Evolutionary conservation across 2,329 filamentous ascomycete species (phyloP), one percentile per base, ranked within the genome.

Genomic region (Arthrobotrys iridis): DNA sequence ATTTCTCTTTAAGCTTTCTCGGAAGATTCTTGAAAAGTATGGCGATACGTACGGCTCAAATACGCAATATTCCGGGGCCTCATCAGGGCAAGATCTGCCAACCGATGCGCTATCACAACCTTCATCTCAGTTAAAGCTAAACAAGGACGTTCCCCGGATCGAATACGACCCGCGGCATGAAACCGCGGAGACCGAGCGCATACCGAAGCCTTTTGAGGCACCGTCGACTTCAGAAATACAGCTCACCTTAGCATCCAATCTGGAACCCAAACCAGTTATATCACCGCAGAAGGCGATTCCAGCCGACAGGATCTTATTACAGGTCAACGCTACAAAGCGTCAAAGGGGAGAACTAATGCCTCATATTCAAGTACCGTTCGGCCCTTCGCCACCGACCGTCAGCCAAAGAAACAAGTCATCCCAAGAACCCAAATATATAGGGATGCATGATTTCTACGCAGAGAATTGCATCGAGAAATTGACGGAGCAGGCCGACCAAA

Each of bases 291-390:
- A 35, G 15, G 10, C 37, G 15, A 22, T 55, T 7, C 50, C 50
- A 2, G 15, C 37, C 3, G 50, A 11, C 15, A 55, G 28, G 22
- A 15, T 55, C 2, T 24, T 55, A n/a, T 30, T 30, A 15, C 30
- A 18, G 6, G n/a, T 55, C 3, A 55, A 55, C 50, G 28, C 50
- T n/a, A 10, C 1, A 35, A 55, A 55, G 13, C 50, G 50, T 24
- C 50, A 55, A 37, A 35, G 10, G 4, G 50, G 50, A 18, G 50
- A 55, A 24, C 15, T 22, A 18, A 55, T 55, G 50, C 50, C 50
- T n/a, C 50, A 55, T 18, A 15, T 37, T 20, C 50, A 30, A 37
- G n/a, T 55, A n/a, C 50, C 50, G 24, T 55, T 55, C 30, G 50
- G 50, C 22, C 50, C 50, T 37, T 55, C 18, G n/a, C 30, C 30